phyloP scores from a whole-genome alignment of 768 basidiomycete genomes.

The Boletus speciosus region DNA sequence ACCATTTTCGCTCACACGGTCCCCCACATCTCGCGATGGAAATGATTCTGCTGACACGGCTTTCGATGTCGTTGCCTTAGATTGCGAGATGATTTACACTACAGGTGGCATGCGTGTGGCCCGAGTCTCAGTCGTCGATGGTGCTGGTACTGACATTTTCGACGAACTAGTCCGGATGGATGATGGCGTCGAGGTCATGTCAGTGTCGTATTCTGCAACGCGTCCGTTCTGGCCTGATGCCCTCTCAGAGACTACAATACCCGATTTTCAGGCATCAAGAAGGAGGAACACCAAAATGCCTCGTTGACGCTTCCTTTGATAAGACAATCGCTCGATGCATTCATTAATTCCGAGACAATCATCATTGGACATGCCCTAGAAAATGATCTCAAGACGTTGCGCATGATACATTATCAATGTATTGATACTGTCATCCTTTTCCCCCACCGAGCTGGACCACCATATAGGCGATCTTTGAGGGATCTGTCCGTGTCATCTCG shows the following conservation, averaged over 20 bases:
- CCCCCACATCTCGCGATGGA: constrained; percentile 6
- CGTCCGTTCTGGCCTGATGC: constrained; percentile 1
- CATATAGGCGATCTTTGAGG: constrained; percentile 74
- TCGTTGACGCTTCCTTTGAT: constrained; percentile 62
- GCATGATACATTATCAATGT: constrained; percentile 80
- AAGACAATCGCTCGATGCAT: constrained; percentile 60
- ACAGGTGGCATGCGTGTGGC: constrained; percentile 91
- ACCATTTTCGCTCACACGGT: constrained; percentile 56
- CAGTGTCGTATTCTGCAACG: constrained; percentile 23
- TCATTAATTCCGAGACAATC: constrained; percentile 79
- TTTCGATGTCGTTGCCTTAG: constrained; percentile 81
- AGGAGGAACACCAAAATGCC: constrained; percentile 57
- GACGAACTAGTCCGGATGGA: constrained; percentile 84
- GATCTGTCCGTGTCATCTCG: constrained; percentile 57
- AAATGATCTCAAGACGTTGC: constrained; percentile 88
- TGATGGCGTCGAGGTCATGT: constrained; percentile 77
- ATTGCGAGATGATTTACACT: constrained; percentile 97
- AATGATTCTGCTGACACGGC: constrained; percentile 31
- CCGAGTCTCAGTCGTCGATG: constrained; percentile 85
- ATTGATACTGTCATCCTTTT: constrained; percentile 88
- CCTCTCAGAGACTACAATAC: constrained; percentile 80
- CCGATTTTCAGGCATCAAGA: constrained; percentile 79
- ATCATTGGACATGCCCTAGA: constrained; percentile 90
- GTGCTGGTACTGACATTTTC: constrained; percentile 65
- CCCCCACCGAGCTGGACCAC: constrained; percentile 75